phyloP scores from a whole-genome alignment of 2,329 filamentous ascomycete genomes.

The Paraconiothyrium brasiliense region DNA sequence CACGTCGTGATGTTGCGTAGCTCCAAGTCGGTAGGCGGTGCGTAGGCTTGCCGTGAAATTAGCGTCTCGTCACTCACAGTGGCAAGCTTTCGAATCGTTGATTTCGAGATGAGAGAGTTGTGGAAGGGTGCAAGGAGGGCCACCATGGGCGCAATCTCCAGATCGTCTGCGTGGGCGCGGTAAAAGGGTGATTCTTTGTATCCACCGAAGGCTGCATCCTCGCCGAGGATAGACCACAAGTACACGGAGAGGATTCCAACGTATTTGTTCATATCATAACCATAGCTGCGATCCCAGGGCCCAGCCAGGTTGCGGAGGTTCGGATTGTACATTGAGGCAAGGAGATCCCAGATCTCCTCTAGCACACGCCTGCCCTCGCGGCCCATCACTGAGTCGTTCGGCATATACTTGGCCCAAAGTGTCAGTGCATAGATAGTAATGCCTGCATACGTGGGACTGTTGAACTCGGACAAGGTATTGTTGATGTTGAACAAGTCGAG shows the following conservation, averaged over 20 bases:
- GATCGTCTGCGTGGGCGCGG: slow-evolving; percentile 60
- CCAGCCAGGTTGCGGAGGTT: slow-evolving; percentile 66
- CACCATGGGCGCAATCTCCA: slow-evolving; percentile 63
- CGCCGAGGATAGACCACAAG: slow-evolving; percentile 2
- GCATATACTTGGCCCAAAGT: slow-evolving; percentile 64
- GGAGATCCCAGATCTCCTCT: slow-evolving; percentile 59
- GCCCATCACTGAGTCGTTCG: slow-evolving; percentile 59
- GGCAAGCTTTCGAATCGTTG: slow-evolving; percentile 46
- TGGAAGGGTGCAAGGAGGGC: slow-evolving; percentile 60
- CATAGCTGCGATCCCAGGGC: slow-evolving; percentile 69
- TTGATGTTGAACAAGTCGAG: slow-evolving; percentile 48
- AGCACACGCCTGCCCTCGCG: slow-evolving; percentile 55
- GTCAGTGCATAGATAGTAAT: slow-evolving; percentile 65
- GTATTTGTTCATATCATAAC: slow-evolving; percentile 61
- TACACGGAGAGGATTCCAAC: slow-evolving; percentile 11
- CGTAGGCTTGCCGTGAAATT: slow-evolving; percentile 59
- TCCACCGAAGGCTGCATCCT: slow-evolving; percentile 9
- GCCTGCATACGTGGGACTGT: slow-evolving; percentile 67
- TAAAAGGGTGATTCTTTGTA: slow-evolving; percentile 6
- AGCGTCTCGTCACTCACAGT: slow-evolving; percentile 61
- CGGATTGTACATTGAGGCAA: slow-evolving; percentile 63
- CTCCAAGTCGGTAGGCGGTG: slow-evolving; percentile 63
- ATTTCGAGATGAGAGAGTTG: slow-evolving; percentile 53
- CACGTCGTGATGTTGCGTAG: slow-evolving; percentile 65
- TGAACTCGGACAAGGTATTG: slow-evolving; percentile 67